Percentiles rank a stretch among this genome's conserved stretches.
Conservation (phyloP, 352 stramenopile species). For the Aphanomyces stellatus region DNA sequence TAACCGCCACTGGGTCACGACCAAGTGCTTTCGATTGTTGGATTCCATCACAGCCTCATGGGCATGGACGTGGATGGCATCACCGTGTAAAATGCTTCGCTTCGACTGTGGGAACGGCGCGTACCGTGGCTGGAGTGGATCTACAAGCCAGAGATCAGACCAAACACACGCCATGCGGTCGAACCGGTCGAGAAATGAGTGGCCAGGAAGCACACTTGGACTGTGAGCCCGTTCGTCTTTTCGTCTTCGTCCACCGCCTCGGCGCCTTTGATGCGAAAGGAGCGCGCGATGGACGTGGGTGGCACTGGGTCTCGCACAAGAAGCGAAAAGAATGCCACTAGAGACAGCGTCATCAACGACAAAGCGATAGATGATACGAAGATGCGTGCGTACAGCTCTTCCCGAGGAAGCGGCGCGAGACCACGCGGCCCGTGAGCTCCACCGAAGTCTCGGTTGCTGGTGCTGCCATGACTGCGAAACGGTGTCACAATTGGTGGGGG, state of each 20-base stretch:
- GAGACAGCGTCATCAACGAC: neutral
- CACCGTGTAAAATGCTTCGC: neutral
- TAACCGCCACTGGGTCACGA: neutral
- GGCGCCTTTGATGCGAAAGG: neutral
- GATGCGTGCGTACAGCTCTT: slow-evolving; percentile 6
- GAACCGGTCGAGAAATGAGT: neutral
- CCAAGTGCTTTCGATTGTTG: neutral
- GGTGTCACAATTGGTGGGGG: too few species aligned
- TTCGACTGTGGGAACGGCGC: neutral
- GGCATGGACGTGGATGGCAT: neutral
- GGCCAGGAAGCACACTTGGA: slow-evolving; percentile 4
- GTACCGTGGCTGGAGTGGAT: neutral
- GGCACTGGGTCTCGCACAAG: neutral
- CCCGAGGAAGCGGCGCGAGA: neutral
- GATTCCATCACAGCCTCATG: neutral
- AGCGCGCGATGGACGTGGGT: neutral
- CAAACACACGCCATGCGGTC: neutral
- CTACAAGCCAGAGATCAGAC: neutral
- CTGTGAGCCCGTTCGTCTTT: neutral
- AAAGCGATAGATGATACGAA: neutral
- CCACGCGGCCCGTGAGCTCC: neutral
- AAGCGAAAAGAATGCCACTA: slow-evolving; percentile 11
- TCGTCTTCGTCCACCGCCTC: neutral
- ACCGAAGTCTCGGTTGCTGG: too few species aligned
- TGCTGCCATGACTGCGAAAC: too few species aligned